Conservation (phyloP, 1,139 yeast genomes). For the Kodamaea sp. region DNA sequence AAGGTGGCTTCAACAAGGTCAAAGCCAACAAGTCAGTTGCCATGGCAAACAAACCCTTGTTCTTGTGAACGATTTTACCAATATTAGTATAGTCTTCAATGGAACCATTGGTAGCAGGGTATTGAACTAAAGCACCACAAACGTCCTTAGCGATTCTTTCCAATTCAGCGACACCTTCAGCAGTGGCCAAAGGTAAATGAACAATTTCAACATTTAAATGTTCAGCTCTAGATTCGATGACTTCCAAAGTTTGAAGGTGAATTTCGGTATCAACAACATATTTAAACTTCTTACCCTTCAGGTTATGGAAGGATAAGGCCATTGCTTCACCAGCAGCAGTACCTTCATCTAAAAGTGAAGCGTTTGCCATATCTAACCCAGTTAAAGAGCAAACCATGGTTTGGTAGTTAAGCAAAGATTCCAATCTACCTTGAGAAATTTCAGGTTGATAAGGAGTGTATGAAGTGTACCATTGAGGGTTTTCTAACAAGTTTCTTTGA, state of each 20-base stretch:
- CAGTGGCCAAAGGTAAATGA: slow-evolving; percentile 51
- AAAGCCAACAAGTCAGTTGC: slow-evolving; percentile 90
- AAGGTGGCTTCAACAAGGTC: slow-evolving; percentile 80
- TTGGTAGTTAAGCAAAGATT: slow-evolving; percentile 84
- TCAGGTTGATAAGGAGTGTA: slow-evolving; percentile 99
- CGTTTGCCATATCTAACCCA: slow-evolving; percentile 89
- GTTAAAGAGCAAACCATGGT: slow-evolving; percentile 86
- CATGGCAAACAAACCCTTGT: slow-evolving; percentile 74
- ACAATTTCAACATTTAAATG: slow-evolving; percentile 68
- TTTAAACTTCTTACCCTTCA: slow-evolving; percentile 61
- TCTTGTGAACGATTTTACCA: slow-evolving; percentile 61
- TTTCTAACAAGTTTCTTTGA: slow-evolving; percentile 85
- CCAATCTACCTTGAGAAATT: slow-evolving; percentile 93
- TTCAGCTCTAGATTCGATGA: slow-evolving; percentile 71
- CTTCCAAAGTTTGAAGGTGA: slow-evolving; percentile 84
- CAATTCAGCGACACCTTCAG: slow-evolving; percentile 43
- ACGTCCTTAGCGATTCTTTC: slow-evolving; percentile 37
- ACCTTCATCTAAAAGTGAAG: slow-evolving; percentile 92
- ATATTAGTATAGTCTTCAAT: slow-evolving; percentile 53
- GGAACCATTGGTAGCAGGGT: slow-evolving; percentile 86
- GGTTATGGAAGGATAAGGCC: slow-evolving; percentile 71
- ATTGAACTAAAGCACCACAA: slow-evolving; percentile 85
- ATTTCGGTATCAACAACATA: slow-evolving; percentile 74
- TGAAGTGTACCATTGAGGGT: slow-evolving; percentile 98
- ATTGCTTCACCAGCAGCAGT: slow-evolving; percentile 98